These are phyloP conservation scores for Carex scoparia DNA, from an alignment of 176 grass and related monocot species.

Conservation along the genomic window DNA sequence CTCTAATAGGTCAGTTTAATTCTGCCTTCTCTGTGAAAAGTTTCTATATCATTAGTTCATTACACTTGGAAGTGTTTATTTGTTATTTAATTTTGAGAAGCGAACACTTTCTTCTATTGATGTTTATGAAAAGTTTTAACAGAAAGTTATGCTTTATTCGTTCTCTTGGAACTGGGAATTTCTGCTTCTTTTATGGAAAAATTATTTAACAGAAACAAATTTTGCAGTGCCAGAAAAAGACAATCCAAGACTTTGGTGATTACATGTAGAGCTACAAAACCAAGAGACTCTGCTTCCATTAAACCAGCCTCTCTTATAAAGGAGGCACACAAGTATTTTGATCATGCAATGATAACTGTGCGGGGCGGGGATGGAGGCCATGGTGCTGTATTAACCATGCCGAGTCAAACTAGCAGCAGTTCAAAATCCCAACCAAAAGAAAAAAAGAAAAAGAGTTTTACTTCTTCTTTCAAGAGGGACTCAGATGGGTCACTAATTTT, in stretches of 20 bases:
- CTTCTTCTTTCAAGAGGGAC: conserved; percentile 68
- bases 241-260: conserved; percentile 17
- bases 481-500: conserved; percentile 83
- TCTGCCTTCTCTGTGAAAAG: neutral
- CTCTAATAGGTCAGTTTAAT: conserved; percentile 11
- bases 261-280: conserved; percentile 46
- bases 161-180: neutral
- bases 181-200: neutral
- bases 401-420: conserved; percentile 21
- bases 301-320: conserved; percentile 39
- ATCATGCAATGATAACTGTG: conserved; percentile 68
- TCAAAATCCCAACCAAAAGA: conserved; percentile 49
- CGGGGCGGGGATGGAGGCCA: conserved; percentile 83
- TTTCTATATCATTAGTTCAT: neutral
- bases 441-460: conserved; percentile 32
- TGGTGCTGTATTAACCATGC: conserved; percentile 73
- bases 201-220: neutral
- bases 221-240: conserved; percentile 20
- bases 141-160: neutral
- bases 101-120: no score
- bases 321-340: conserved; percentile 95
- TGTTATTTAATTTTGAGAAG: neutral
- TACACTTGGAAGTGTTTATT: neutral
- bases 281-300: conserved; percentile 33
- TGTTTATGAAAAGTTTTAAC: neutral